Evolutionary conservation across 441 rosid genomes (phyloP).

Genomic region (Eutrema salsugineum): DNA sequence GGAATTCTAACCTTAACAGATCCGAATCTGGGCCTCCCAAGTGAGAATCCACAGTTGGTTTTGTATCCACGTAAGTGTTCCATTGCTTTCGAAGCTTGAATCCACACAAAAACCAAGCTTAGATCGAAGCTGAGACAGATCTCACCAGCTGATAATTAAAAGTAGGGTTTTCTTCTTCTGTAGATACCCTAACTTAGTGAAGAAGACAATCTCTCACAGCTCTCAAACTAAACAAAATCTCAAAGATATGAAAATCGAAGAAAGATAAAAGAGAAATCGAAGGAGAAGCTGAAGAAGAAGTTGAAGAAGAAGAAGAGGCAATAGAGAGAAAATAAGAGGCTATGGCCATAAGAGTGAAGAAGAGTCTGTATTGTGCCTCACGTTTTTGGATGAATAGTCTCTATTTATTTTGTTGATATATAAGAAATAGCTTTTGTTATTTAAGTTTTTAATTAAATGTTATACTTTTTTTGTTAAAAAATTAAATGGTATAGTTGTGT

Average conservation of each 20-base stretch:
- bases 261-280: not conserved
- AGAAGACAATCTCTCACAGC: not conserved
- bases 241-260: not conserved
- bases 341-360: constrained; percentile 22
- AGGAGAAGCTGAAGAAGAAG: constrained; percentile 3
- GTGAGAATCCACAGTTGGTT: constrained; percentile 16
- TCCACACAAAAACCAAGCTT: constrained; percentile 4
- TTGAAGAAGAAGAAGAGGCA: constrained; percentile 20
- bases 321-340: constrained; percentile 12
- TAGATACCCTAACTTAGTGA: constrained; percentile 12
- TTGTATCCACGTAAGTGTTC: not conserved
- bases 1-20: constrained; percentile 22
- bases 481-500: not conserved
- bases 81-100: constrained; percentile 16
- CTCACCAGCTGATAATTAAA: constrained; percentile 2
- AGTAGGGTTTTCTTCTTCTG: not conserved
- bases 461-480: too few relatives aligned
- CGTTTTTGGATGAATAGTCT: constrained; percentile 28
- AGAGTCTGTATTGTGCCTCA: constrained; percentile 36
- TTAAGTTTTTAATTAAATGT: constrained; percentile 10
- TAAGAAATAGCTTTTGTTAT: not conserved
- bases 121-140: constrained; percentile 17
- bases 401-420: not conserved
- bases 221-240: not conserved
- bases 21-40: constrained; percentile 13